Evolutionary conservation across 129 eudicot species (phyloP).

Genomic region (Erigeron canadensis): DNA sequence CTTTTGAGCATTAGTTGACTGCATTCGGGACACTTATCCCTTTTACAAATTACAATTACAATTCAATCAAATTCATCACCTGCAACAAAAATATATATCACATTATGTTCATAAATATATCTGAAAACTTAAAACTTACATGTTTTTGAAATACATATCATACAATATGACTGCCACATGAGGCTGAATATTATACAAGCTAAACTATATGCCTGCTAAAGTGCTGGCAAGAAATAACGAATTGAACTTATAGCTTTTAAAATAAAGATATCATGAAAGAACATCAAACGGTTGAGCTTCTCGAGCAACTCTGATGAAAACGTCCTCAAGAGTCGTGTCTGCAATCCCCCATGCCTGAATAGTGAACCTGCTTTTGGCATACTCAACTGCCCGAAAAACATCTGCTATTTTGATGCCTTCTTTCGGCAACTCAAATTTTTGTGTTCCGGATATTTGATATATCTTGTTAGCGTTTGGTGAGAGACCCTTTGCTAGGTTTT

Average conservation of each 20-base stretch:
- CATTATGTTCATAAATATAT: too few species aligned
- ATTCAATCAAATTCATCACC: too few species aligned
- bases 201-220: not conserved
- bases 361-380: constrained; percentile 70
- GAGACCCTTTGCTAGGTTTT: constrained; percentile 50
- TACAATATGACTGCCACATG: too few species aligned
- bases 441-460: constrained; percentile 87
- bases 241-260: not conserved
- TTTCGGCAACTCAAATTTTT: constrained; percentile 87
- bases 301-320: constrained; percentile 85
- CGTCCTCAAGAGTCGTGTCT: constrained; percentile 88
- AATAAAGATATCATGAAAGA: constrained; percentile 42
- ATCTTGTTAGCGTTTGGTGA: constrained; percentile 66
- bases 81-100: too few species aligned
- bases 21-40: too few species aligned
- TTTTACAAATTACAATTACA: too few species aligned
- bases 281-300: constrained; percentile 58
- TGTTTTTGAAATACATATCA: too few species aligned
- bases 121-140: too few species aligned
- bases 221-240: not conserved
- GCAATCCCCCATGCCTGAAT: constrained; percentile 95
- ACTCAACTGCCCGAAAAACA: constrained; percentile 76
- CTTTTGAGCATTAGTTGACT: too few species aligned
- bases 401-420: constrained; percentile 65
- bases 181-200: not conserved